Evolutionary conservation across 1,284 basidiomycete species (phyloP).

Genomic region (Ganoderma lucidum): DNA sequence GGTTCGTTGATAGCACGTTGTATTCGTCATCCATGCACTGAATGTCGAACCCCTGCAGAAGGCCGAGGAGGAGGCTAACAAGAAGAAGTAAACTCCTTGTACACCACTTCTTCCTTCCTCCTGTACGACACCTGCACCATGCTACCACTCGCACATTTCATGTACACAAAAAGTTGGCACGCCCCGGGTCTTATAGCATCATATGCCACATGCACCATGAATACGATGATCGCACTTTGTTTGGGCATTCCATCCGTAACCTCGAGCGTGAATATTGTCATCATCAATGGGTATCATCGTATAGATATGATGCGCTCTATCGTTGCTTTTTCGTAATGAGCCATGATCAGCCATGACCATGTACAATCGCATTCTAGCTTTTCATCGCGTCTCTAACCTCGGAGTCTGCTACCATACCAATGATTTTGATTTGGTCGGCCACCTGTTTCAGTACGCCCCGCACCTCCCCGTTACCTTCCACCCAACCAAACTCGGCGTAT

Average conservation of each 20-base stretch:
- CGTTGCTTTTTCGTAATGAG: not conserved
- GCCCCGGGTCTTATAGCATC: slow-evolving; percentile 43
- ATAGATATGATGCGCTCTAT: not conserved
- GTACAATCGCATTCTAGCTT: slow-evolving; percentile 32
- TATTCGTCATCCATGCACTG: slow-evolving; percentile 22
- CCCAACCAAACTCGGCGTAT: slow-evolving; percentile 92
- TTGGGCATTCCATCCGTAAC: slow-evolving; percentile 19
- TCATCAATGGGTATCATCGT: not conserved
- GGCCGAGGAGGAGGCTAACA: slow-evolving; percentile 91
- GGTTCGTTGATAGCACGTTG: slow-evolving; percentile 53
- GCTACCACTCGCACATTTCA: slow-evolving; percentile 37
- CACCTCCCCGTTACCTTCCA: slow-evolving; percentile 85
- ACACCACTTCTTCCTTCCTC: slow-evolving; percentile 39
- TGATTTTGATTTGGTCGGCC: slow-evolving; percentile 82
- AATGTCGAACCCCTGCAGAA: slow-evolving; percentile 57
- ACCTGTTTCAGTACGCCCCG: slow-evolving; percentile 80
- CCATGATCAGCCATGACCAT: not conserved
- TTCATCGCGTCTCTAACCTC: slow-evolving; percentile 68
- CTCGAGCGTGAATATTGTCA: not conserved
- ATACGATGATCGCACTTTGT: slow-evolving; percentile 38
- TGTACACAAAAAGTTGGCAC: slow-evolving; percentile 50
- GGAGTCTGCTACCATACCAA: slow-evolving; percentile 75
- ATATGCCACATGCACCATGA: slow-evolving; percentile 43
- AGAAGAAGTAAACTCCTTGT: slow-evolving; percentile 81
- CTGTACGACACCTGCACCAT: slow-evolving; percentile 44